Evolutionary conservation across 2,329 filamentous ascomycete species (phyloP), one percentile per base, ranked within the genome.

Genomic region (Parafenestella ontariensis): DNA sequence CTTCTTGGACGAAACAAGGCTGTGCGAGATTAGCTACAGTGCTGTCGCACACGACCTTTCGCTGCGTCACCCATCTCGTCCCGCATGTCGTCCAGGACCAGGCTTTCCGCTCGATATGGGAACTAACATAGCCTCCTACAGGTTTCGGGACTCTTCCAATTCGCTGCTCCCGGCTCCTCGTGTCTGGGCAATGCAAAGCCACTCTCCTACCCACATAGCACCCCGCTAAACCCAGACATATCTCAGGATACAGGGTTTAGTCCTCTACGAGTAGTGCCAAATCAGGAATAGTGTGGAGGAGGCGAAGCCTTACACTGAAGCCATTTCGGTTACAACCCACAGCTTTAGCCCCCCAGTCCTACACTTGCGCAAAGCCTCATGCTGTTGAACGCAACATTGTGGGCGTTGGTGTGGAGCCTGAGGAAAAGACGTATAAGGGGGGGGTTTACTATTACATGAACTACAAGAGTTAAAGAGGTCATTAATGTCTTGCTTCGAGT

Each of bases 231-330:
- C 31, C 13, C 15, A 20, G 31, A 34, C 8, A 33, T 11, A 28
- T 49, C 20, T 15, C 18, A 33, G 26, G 24, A 6, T 20, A 24
- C 28, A 41, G 46, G 46, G 49, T 49, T 15, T n/a, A 21, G 8
- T 34, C n/a, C 45, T 11, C 21, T 44, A 48, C 43, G 17, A 26
- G 11, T 40, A 2, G 37, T 26, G 7, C 49, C 21, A 29, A 10
- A 31, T 49, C 13, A 34, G 34, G 53, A 13, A 21, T 45, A n/a
- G 41, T 43, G 18, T 20, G n/a, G n/a, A 20, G 21, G 18, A 33
- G 53, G 40, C 49, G 44, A 17, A 46, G 53, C n/a, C 43, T 28
- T 45, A 44, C 41, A 52, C 52, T 46, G 46, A 46, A 42, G 42
- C 42, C 13, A 41, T 13, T 24, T 54, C 23, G 42, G 46, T 45